phyloP scores from a whole-genome alignment of 768 basidiomycete species.

The Serendipita sp. region DNA sequence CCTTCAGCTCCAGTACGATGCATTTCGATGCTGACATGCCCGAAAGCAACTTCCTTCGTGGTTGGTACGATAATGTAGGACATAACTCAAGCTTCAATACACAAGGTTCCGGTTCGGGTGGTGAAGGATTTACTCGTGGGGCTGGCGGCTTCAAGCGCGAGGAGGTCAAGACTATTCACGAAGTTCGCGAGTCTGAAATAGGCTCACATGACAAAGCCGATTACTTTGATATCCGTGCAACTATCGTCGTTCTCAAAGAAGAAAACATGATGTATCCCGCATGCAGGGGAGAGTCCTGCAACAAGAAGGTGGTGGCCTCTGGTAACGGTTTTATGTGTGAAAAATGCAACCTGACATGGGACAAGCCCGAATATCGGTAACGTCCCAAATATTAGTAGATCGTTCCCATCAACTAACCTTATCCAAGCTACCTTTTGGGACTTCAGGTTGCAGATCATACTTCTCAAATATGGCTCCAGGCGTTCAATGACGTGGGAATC shows the following conservation, averaged over 20 bases:
- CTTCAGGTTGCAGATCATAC: slow-evolving; percentile 84
- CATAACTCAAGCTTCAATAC: slow-evolving; percentile 38
- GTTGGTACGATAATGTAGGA: slow-evolving; percentile 75
- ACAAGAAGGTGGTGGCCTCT: slow-evolving; percentile 70
- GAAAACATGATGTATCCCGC: slow-evolving; percentile 84
- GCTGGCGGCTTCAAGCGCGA: slow-evolving; percentile 40
- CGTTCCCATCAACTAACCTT: slow-evolving; percentile 6
- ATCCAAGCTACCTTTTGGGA: slow-evolving; percentile 45
- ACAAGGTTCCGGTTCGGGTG: slow-evolving; percentile 21
- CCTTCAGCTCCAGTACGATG: slow-evolving; percentile 68
- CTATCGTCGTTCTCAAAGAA: slow-evolving; percentile 72
- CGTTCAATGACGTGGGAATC: slow-evolving; percentile 84
- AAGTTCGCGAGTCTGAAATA: slow-evolving; percentile 63
- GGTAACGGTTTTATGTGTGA: slow-evolving; percentile 80
- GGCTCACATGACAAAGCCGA: slow-evolving; percentile 60
- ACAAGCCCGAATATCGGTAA: slow-evolving; percentile 66
- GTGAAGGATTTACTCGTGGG: slow-evolving; percentile 13
- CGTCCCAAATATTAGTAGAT: slow-evolving; percentile 15
- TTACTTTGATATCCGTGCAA: slow-evolving; percentile 66
- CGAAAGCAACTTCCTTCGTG: slow-evolving; percentile 72
- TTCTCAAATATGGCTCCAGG: slow-evolving; percentile 80
- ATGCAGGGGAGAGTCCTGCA: slow-evolving; percentile 64
- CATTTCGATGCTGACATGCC: slow-evolving; percentile 78
- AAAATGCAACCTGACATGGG: slow-evolving; percentile 64
- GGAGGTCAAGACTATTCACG: slow-evolving; percentile 55